These are phyloP conservation scores for Aegilops longissima DNA, from an alignment of 176 grass and related monocot genomes.

Conservation along the genomic window DNA sequence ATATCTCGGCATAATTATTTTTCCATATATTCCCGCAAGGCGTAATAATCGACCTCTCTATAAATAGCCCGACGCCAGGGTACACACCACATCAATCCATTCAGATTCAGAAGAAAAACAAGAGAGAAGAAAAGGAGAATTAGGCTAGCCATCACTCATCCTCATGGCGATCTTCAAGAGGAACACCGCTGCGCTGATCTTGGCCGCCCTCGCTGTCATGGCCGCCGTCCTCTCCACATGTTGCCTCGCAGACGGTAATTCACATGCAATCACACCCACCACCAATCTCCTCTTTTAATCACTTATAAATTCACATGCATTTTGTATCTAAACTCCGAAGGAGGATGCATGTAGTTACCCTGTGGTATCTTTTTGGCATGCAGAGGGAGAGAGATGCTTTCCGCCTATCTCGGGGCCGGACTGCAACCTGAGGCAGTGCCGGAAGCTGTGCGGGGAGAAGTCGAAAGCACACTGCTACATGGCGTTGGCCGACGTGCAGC, in stretches of 20 bases:
- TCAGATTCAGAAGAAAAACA: background rate
- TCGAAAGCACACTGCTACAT: background rate
- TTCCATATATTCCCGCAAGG: background rate
- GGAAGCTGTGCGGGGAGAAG: background rate
- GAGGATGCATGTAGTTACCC: background rate
- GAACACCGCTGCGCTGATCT: background rate
- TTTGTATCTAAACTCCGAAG: background rate
- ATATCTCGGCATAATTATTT: too few relatives aligned
- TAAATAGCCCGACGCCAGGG: background rate
- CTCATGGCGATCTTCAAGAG: conserved; percentile 8
- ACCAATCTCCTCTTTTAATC: background rate
- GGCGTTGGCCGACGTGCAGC: background rate
- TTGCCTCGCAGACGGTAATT: background rate
- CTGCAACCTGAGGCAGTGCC: background rate
- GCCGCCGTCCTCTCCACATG: background rate
- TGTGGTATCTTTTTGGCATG: background rate
- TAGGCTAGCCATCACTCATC: background rate
- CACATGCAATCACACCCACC: too few relatives aligned
- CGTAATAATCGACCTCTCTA: background rate
- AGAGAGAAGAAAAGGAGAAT: background rate
- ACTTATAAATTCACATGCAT: background rate
- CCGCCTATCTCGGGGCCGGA: background rate
- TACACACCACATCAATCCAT: background rate
- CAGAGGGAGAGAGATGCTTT: background rate
- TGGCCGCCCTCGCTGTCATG: background rate